phyloP scores from a whole-genome alignment of 495 filamentous ascomycete genomes.

The Penicillium lividum region DNA sequence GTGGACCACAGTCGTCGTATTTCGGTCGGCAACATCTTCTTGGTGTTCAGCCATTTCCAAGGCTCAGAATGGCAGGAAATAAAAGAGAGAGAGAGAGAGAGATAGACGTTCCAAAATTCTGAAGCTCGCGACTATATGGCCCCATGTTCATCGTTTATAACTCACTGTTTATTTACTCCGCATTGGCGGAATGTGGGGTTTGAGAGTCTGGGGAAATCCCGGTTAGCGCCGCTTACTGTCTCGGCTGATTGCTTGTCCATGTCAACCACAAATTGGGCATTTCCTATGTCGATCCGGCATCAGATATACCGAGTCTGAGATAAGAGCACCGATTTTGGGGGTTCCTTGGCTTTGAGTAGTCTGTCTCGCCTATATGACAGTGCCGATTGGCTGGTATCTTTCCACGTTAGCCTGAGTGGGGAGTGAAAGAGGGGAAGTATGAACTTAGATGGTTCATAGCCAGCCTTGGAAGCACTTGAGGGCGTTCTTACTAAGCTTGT shows the following conservation, averaged over 20 bases:
- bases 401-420: neutral
- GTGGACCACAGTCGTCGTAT: slow-evolving; percentile 12
- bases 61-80: neutral
- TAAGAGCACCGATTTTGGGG: neutral
- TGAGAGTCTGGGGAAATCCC: slow-evolving; percentile 5
- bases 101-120: neutral
- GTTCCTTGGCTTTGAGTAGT: neutral
- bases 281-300: slow-evolving; percentile 9
- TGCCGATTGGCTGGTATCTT: neutral
- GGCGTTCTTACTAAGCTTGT: no score
- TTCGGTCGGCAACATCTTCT: slow-evolving; percentile 17
- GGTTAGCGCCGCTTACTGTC: neutral
- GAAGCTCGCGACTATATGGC: neutral
- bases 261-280: slow-evolving; percentile 4
- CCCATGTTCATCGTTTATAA: neutral
- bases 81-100: neutral
- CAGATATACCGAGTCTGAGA: neutral
- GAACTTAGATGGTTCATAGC: no score
- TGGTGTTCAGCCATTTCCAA: slow-evolving; percentile 20
- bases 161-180: slow-evolving; percentile 10
- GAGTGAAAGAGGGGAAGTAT: slow-evolving; percentile 3
- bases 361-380: neutral
- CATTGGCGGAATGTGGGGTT: slow-evolving; percentile 9
- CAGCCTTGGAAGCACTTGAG: no score
- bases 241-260: neutral